These are phyloP conservation scores for Globomyces pollinis-pini DNA, from an alignment of 192 early-diverging fungal species.

Conservation along the genomic window DNA sequence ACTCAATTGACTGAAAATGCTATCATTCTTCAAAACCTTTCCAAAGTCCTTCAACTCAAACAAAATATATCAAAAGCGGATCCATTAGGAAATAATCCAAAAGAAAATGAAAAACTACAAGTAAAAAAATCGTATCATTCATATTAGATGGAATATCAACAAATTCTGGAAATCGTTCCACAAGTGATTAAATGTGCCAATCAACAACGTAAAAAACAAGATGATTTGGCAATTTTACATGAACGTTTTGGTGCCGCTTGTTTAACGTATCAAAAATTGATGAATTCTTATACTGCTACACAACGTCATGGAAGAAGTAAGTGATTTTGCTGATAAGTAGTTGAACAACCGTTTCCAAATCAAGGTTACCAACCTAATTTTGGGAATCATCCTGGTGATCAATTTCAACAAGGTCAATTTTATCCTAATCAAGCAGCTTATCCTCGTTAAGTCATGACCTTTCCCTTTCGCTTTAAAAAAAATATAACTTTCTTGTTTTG, in stretches of 20 bases:
- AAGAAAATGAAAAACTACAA: constrained; percentile 84
- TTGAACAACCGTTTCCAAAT: no score
- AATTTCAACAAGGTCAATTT: no score
- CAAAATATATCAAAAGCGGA: constrained; percentile 67
- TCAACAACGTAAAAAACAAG: constrained; percentile 77
- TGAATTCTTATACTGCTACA: constrained; percentile 20
- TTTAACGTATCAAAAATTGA: constrained; percentile 64
- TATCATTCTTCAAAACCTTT: neutral
- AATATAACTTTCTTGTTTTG: no score
- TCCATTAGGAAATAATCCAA: constrained; percentile 71
- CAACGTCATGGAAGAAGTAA: no score
- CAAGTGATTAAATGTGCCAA: constrained; percentile 82
- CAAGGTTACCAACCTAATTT: no score
- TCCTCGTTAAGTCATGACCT: no score
- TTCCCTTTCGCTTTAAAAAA: no score
- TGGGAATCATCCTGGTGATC: no score
- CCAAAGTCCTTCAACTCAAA: constrained; percentile 39
- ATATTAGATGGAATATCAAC: constrained; percentile 56
- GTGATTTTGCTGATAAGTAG: no score
- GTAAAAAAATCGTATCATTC: constrained; percentile 13
- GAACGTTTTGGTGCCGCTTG: constrained; percentile 66
- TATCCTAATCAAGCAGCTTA: no score
- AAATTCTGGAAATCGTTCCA: constrained; percentile 72
- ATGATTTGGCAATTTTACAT: constrained; percentile 64
- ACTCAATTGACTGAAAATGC: neutral